phyloP scores from a whole-genome alignment of 768 basidiomycete genomes.

The Podaxis carcinomalis region DNA sequence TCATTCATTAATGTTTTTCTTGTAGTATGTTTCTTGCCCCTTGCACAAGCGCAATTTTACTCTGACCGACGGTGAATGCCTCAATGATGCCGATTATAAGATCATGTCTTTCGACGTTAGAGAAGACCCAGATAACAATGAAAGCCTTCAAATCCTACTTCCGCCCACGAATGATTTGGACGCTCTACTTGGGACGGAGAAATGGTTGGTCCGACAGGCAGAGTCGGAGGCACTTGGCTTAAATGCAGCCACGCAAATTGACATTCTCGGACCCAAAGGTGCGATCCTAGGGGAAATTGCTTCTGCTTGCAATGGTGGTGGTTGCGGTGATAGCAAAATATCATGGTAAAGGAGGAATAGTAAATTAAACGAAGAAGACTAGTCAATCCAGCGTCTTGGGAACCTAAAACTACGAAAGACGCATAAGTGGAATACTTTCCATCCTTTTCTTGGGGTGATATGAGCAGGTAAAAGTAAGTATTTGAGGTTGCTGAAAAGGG shows the following conservation, averaged over 20 bases:
- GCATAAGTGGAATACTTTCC: no score
- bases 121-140: slow-evolving; percentile 22
- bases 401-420: no score
- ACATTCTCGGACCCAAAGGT: slow-evolving; percentile 15
- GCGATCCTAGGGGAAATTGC: no score
- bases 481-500: no score
- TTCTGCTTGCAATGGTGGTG: no score
- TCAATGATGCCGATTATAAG: slow-evolving; percentile 55
- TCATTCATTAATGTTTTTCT: background rate
- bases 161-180: slow-evolving; percentile 56
- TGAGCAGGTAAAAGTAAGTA: no score
- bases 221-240: slow-evolving; percentile 34
- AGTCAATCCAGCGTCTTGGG: no score
- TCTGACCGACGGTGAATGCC: slow-evolving; percentile 49
- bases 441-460: no score
- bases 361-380: no score
- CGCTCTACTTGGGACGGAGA: slow-evolving; percentile 55
- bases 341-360: no score
- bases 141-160: slow-evolving; percentile 41
- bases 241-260: slow-evolving; percentile 26
- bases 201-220: slow-evolving; percentile 59
- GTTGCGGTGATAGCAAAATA: no score
- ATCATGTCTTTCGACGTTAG: slow-evolving; percentile 60
- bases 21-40: slow-evolving; percentile 41
- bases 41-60: slow-evolving; percentile 67